phyloP scores from a whole-genome alignment of 441 rosid genomes.

The Gossypium schwendimanii region DNA sequence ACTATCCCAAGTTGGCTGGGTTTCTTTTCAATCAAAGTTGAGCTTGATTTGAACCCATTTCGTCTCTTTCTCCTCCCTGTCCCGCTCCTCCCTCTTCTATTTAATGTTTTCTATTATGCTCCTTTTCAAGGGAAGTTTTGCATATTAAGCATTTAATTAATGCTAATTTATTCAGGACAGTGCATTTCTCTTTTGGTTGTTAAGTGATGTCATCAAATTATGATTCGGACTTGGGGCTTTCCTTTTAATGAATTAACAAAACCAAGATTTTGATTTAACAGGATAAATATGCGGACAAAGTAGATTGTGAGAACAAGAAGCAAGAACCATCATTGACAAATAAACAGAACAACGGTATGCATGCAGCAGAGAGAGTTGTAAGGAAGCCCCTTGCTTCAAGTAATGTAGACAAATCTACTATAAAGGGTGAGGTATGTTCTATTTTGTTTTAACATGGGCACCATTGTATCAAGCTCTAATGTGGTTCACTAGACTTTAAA shows the following conservation, averaged over 20 bases:
- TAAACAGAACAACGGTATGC: constrained; percentile 31
- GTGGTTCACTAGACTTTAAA: neutral
- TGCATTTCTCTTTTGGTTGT: too few species aligned
- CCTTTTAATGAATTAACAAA: constrained; percentile 3
- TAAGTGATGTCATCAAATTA: too few species aligned
- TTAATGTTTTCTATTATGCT: too few species aligned
- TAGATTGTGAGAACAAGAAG: constrained; percentile 31
- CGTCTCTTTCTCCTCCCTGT: too few species aligned
- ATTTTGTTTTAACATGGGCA: neutral
- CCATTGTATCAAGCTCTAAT: neutral
- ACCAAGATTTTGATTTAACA: constrained; percentile 14
- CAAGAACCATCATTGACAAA: constrained; percentile 26
- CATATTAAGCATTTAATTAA: too few species aligned
- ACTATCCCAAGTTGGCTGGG: too few species aligned
- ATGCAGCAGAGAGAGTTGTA: constrained; percentile 16
- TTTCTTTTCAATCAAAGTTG: too few species aligned
- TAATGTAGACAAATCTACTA: constrained; percentile 41
- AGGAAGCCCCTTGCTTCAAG: constrained; percentile 14
- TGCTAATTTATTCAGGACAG: too few species aligned
- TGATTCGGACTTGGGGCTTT: too few species aligned
- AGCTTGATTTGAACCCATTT: too few species aligned
- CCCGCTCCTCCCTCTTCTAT: too few species aligned
- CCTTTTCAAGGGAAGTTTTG: too few species aligned
- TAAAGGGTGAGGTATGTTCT: constrained; percentile 63
- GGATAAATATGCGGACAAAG: constrained; percentile 31